phyloP scores from a whole-genome alignment of 1,139 yeast genomes.

The Pichia cactophila region DNA sequence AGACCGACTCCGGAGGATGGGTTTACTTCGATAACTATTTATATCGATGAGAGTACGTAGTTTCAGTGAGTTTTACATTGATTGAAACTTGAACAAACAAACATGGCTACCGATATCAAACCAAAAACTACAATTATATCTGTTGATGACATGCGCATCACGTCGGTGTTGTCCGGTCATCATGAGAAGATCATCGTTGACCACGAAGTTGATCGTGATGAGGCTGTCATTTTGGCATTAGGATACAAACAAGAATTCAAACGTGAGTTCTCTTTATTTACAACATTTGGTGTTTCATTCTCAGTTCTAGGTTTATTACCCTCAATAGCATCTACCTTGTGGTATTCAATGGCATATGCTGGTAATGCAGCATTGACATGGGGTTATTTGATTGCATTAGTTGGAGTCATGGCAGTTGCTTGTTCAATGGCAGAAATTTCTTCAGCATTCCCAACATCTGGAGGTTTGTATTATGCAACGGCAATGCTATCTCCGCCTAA shows the following conservation, averaged over 20 bases:
- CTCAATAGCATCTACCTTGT: constrained; percentile 53
- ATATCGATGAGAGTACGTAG: too few species aligned
- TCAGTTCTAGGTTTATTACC: constrained; percentile 68
- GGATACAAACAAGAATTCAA: constrained; percentile 72
- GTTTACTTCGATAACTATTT: too few species aligned
- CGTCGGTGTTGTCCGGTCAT: constrained; percentile 25
- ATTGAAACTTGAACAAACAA: too few species aligned
- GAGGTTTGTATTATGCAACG: constrained; percentile 54
- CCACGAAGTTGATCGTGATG: constrained; percentile 44
- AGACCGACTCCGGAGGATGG: too few species aligned
- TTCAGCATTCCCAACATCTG: constrained; percentile 62
- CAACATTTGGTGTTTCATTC: constrained; percentile 63
- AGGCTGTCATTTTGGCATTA: constrained; percentile 51
- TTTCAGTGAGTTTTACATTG: too few species aligned
- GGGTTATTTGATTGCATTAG: constrained; percentile 41
- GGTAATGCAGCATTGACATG: constrained; percentile 47
- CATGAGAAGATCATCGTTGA: constrained; percentile 25
- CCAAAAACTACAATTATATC: constrained; percentile 19
- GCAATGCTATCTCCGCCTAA: constrained; percentile 47
- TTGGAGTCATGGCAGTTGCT: constrained; percentile 44
- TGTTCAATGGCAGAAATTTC: constrained; percentile 56
- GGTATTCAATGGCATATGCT: constrained; percentile 40
- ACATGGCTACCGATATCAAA: constrained; percentile 9
- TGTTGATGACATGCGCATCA: constrained; percentile 26
- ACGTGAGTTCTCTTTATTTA: constrained; percentile 56